Evolutionary conservation across 495 filamentous ascomycete genomes (phyloP).

Genomic region (Penicilliopsis zonata): DNA sequence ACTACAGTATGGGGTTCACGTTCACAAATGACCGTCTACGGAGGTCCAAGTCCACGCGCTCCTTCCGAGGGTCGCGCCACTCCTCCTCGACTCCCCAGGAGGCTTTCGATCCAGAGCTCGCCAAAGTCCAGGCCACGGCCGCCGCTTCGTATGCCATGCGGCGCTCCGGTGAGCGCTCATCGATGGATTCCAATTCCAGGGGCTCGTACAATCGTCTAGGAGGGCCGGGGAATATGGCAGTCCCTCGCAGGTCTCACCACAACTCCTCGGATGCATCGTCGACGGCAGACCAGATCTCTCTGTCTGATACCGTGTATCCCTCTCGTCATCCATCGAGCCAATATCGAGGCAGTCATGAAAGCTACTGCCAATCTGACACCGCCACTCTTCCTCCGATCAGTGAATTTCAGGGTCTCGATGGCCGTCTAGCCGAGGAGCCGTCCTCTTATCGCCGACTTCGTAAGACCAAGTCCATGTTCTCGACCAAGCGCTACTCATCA

Average conservation of each 20-base stretch:
- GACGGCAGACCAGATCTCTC: too few relatives aligned
- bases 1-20: too few relatives aligned
- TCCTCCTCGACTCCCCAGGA: slow-evolving; percentile 17
- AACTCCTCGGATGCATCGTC: too few relatives aligned
- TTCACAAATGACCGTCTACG: slow-evolving; percentile 35
- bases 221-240: slow-evolving; percentile 25
- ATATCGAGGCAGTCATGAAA: too few relatives aligned
- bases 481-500: slow-evolving; percentile 32
- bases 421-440: slow-evolving; percentile 49
- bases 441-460: slow-evolving; percentile 67
- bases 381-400: slow-evolving; percentile 23
- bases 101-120: slow-evolving; percentile 40
- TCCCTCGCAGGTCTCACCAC: slow-evolving; percentile 22
- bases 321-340: too few relatives aligned
- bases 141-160: slow-evolving; percentile 58
- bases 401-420: slow-evolving; percentile 36
- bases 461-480: slow-evolving; percentile 63
- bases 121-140: slow-evolving; percentile 48
- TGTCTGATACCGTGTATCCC: too few relatives aligned
- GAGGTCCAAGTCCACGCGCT: slow-evolving; percentile 53
- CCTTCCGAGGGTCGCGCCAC: slow-evolving; percentile 30
- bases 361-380: too few relatives aligned
- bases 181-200: slow-evolving; percentile 14
- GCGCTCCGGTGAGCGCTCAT: slow-evolving; percentile 37
- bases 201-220: slow-evolving; percentile 20